Percentiles rank a stretch among this genome's conserved stretches.
These are phyloP conservation scores for Penicillium samsonianum DNA, from an alignment of 495 filamentous ascomycete genomes.

Conservation along the genomic window DNA sequence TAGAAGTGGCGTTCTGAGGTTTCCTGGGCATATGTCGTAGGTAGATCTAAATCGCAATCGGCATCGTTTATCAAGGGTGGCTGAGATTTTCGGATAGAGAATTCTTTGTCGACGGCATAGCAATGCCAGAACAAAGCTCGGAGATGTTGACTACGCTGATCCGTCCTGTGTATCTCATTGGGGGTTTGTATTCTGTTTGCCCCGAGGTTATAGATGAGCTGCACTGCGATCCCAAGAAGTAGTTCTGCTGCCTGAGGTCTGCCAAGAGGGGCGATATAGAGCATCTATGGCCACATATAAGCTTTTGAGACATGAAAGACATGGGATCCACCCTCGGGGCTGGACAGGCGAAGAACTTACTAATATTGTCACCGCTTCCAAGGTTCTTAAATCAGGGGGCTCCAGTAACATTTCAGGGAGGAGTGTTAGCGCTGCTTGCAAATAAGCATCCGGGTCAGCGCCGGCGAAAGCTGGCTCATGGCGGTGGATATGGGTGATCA, in stretches of 20 bases:
- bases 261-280: conserved; percentile 27
- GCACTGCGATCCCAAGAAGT: conserved; percentile 26
- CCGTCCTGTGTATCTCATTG: conserved; percentile 3
- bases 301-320: neutral
- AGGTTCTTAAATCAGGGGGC: conserved; percentile 18
- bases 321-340: neutral
- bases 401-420: conserved; percentile 30
- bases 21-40: conserved; percentile 23
- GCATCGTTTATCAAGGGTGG: conserved; percentile 33
- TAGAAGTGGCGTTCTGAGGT: conserved; percentile 28
- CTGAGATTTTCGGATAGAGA: conserved; percentile 30
- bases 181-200: conserved; percentile 17
- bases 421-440: conserved; percentile 22
- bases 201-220: conserved; percentile 25
- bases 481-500: conserved; percentile 29
- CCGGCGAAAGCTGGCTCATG: conserved; percentile 24
- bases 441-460: conserved; percentile 29
- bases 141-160: conserved; percentile 25
- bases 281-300: conserved; percentile 16
- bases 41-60: conserved; percentile 36
- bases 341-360: conserved; percentile 17
- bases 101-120: conserved; percentile 38
- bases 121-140: conserved; percentile 41
- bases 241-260: conserved; percentile 25
- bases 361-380: conserved; percentile 30